phyloP scores from a whole-genome alignment of 768 basidiomycete species.

The Termitomyces sp. region DNA sequence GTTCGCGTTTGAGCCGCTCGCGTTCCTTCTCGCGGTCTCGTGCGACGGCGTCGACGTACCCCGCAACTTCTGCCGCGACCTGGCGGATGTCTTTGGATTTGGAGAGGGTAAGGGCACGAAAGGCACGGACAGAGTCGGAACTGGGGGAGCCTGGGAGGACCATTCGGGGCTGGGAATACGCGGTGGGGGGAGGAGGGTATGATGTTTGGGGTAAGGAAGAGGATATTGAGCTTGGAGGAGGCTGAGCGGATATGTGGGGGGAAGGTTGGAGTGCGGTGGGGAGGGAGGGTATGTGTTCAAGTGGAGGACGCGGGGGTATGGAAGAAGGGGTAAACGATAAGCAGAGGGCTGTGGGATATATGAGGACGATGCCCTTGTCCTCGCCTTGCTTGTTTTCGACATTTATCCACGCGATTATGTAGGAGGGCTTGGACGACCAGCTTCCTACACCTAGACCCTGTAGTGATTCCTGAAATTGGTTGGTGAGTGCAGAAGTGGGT shows the following conservation, averaged over 20 bases:
- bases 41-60: conserved; percentile 73
- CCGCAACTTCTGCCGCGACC: conserved; percentile 60
- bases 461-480: conserved; percentile 64
- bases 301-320: conserved; percentile 39
- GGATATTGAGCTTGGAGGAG: conserved; percentile 2
- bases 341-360: conserved; percentile 70
- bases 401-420: conserved; percentile 70
- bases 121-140: conserved; percentile 34
- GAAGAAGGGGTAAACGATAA: conserved; percentile 35
- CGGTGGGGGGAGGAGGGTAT: not conserved
- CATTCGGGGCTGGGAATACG: conserved; percentile 20
- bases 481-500: conserved; percentile 57
- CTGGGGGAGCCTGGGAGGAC: conserved; percentile 31
- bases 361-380: conserved; percentile 72
- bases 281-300: conserved; percentile 61
- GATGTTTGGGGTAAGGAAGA: not conserved
- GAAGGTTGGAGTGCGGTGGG: conserved; percentile 61
- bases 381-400: conserved; percentile 80
- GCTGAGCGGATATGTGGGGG: conserved; percentile 26
- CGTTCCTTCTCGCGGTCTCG: conserved; percentile 78
- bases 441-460: conserved; percentile 52
- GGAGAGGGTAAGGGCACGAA: conserved; percentile 53
- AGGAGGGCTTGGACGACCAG: conserved; percentile 8
- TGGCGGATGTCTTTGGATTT: conserved; percentile 48
- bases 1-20: conserved; percentile 66